Base-by-base conservation (phyloP, 176 grass and related monocot genomes). In the Musa itinerans region DNA sequence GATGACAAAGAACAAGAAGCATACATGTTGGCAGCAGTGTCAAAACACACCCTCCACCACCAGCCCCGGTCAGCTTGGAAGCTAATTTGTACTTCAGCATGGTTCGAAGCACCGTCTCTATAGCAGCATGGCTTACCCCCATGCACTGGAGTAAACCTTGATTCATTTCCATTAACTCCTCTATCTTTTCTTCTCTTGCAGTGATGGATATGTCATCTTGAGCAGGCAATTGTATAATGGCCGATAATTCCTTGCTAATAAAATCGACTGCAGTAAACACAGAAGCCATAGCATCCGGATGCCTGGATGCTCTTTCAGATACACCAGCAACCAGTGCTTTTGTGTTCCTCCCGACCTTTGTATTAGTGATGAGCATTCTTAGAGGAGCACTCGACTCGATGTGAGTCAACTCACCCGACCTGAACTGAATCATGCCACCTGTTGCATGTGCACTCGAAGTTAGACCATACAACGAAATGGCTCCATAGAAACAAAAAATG, bases 121-220 rank as follows among this genome's bases (percentile, higher is more conserved):
- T 93, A 3, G 88, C 81, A 54, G 80, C 70, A 85, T 98, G 90
- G 29, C 84, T 86, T 49, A 98, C 88, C 59, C 94, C 94, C 84
- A 98, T 91, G 82, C 90, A 93, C 65, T 91, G 90, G 53, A 98
- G 90, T 84, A 98, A 89, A 19, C 90, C 94, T 86, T 98, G 94
- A 65, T 93, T 98, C 90, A 98, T 98, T 81, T 89, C 80, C 86
- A 98, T 93, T 79, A 98, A 63, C 75, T 98, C 90, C 74, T 87
- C 79, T 79, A 98, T 69, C 69, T 89, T 93, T 34, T 93, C 88
- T 75, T 98, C 94, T 82, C 85, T 98, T 49, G 83, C 81, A 57
- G 80, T 90, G 48, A 90, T 66, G 53, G 79, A 68, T 78, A 77
- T 50, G 43, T 93, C 86, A 85, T 91, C 88, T 50, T 27, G 63